Evolutionary conservation across 1,284 basidiomycete species (phyloP).

Genomic region (Earliella scabrosa): DNA sequence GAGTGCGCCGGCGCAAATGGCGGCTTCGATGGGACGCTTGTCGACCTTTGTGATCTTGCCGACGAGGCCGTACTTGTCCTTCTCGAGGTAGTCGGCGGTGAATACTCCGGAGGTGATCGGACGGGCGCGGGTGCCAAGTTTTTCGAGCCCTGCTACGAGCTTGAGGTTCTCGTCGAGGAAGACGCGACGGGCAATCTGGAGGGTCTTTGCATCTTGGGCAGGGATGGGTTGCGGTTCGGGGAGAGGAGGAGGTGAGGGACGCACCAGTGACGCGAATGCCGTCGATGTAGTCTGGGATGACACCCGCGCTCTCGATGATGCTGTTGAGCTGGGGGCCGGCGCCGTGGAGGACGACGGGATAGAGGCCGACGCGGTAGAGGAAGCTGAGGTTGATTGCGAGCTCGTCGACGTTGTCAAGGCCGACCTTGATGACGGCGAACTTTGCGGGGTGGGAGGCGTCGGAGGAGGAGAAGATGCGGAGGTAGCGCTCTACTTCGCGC

Average conservation of each 20-base stretch:
- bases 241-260: conserved; percentile 26
- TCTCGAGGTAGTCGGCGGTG: conserved; percentile 93
- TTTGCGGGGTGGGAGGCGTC: conserved; percentile 84
- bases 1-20: conserved; percentile 91
- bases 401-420: conserved; percentile 88
- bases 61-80: conserved; percentile 92
- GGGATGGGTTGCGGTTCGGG: not conserved
- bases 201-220: conserved; percentile 81
- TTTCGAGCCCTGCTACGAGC: conserved; percentile 89
- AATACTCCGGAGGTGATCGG: conserved; percentile 97
- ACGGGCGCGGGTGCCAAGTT: conserved; percentile 90
- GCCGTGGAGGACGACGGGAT: conserved; percentile 93
- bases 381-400: conserved; percentile 93
- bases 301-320: conserved; percentile 88
- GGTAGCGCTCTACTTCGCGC: conserved; percentile 94
- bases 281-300: conserved; percentile 94
- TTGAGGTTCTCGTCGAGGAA: conserved; percentile 96
- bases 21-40: conserved; percentile 93
- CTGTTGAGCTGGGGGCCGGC: conserved; percentile 95
- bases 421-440: conserved; percentile 94
- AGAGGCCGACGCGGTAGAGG: conserved; percentile 91
- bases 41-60: conserved; percentile 93
- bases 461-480: conserved; percentile 93
- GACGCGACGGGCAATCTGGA: conserved; percentile 91
- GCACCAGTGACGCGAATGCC: conserved; percentile 92